A percentile compares a stretch with the other conserved stretches of the same genome.
phyloP scores from a whole-genome alignment of 73 alveolate species.

The Paramecium bursaria region DNA sequence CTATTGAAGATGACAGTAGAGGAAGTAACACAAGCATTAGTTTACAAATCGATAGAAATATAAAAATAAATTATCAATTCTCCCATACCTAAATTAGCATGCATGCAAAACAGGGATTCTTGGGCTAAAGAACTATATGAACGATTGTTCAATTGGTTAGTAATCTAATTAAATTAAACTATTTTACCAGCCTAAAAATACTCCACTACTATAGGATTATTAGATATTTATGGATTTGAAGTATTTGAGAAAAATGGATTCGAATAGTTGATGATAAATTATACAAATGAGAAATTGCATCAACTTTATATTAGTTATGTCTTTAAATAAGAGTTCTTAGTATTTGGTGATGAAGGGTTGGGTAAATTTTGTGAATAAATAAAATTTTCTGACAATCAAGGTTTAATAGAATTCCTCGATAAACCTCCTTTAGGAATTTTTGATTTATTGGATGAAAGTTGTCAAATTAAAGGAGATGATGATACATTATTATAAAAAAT shows the following conservation, averaged over 20 bases:
- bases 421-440: slow-evolving; percentile 77
- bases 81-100: slow-evolving; percentile 71
- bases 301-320: slow-evolving; percentile 92
- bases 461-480: slow-evolving; percentile 65
- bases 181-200: slow-evolving; percentile 5
- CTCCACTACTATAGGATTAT: slow-evolving; percentile 80
- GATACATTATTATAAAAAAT: slow-evolving; percentile 43
- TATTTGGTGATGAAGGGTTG: slow-evolving; percentile 73
- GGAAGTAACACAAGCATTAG: slow-evolving; percentile 69
- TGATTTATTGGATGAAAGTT: slow-evolving; percentile 77
- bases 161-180: slow-evolving; percentile 70
- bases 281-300: slow-evolving; percentile 95
- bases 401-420: slow-evolving; percentile 74
- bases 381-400: slow-evolving; percentile 58
- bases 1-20: slow-evolving; percentile 73
- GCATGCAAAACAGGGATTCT: slow-evolving; percentile 84
- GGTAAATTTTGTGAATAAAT: slow-evolving; percentile 59
- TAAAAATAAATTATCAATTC: slow-evolving; percentile 73
- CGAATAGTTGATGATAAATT: slow-evolving; percentile 95
- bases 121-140: slow-evolving; percentile 94
- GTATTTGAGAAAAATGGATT: slow-evolving; percentile 92
- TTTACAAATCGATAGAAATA: slow-evolving; percentile 32
- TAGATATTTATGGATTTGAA: slow-evolving; percentile 98
- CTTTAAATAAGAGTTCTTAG: slow-evolving; percentile 89
- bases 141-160: slow-evolving; percentile 90